Evolutionary conservation across 495 filamentous ascomycete genomes (phyloP), one percentile per base, ranked within the genome.

Genomic region (Tuber microsphaerosporum): DNA sequence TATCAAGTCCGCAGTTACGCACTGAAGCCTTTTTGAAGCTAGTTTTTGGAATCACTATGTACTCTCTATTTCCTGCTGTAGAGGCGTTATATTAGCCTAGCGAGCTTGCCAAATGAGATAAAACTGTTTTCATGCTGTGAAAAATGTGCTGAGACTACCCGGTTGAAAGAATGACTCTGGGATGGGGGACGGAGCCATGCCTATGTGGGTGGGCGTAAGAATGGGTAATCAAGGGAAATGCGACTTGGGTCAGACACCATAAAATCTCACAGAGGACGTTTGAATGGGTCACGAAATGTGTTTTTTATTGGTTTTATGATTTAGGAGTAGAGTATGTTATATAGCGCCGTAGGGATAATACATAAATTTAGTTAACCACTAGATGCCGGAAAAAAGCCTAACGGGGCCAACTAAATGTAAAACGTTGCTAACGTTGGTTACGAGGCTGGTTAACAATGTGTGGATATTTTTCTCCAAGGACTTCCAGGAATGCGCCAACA

Each of bases 401-500:
- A 2, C 26, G 14, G 12, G 17, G 5, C 56, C 16, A 37, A 37
- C 56, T 17, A n/a, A n/a, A n/a, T n/a, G n/a, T n/a, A n/a, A n/a
- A n/a, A n/a, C n/a, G n/a, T 65, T 6, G 6, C 34, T 37, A 37
- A 37, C 34, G 34, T 37, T 37, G 34, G 34, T 2, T 2, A 37
- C 34, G 34, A 37, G 34, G 3, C 56, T 17, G 26, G 2, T 65
- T 34, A 19, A 31, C 56, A 6, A 34, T 26, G 56, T 34, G 12
- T 17, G 56, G 56, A 6, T 65, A 65, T 65, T 65, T 65, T 34
- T 17, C 26, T 14, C 93, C 92, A 71, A 98, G 85, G 8, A 91
- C 89, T 83, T 92, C 91, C 43, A 97, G 84, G 75, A 93, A 86
- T 0, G 92, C 91, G 6, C 94, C 94, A 1, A 97, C 92, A 14